Percentiles rank a stretch among this genome's conserved stretches.
Conservation (phyloP, 441 rosid species). For the Populus hybrid region DNA sequence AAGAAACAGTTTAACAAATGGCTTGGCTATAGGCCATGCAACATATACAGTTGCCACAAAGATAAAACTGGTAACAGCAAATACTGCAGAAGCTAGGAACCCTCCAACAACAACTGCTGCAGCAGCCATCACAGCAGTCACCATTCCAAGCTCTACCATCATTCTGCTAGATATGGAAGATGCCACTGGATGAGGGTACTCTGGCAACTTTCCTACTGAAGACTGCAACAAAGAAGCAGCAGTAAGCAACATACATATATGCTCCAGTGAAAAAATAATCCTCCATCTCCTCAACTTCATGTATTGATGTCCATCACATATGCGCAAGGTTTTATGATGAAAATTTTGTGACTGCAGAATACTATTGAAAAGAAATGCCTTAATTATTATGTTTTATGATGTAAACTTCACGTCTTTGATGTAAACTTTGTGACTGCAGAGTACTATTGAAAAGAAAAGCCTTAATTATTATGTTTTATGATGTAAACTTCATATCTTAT, state of each 20-base stretch:
- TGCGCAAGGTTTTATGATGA: not conserved
- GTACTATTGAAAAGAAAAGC: not conserved
- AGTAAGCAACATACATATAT: not conserved
- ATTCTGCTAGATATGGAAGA: conserved; percentile 94
- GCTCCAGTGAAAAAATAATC: not conserved
- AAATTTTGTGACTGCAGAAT: not conserved
- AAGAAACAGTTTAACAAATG: conserved; percentile 60
- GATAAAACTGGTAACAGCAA: conserved; percentile 82
- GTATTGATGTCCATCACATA: not conserved
- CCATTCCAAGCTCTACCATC: conserved; percentile 94
- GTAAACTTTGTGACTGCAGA: not conserved
- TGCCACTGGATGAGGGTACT: conserved; percentile 85
- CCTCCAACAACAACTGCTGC: conserved; percentile 91
- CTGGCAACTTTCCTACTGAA: conserved; percentile 70
- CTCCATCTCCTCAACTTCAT: not conserved
- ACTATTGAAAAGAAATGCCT: not conserved
- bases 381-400: too few species aligned
- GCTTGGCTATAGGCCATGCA: conserved; percentile 75
- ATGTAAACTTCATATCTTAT: not conserved
- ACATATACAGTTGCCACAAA: conserved; percentile 71
- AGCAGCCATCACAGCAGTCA: conserved; percentile 79
- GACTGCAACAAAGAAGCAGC: conserved; percentile 48
- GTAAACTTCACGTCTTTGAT: too few species aligned
- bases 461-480: not conserved
- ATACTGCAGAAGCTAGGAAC: conserved; percentile 80